phyloP scores from a whole-genome alignment of 306 rosid genomes.

The Malus fusca region DNA sequence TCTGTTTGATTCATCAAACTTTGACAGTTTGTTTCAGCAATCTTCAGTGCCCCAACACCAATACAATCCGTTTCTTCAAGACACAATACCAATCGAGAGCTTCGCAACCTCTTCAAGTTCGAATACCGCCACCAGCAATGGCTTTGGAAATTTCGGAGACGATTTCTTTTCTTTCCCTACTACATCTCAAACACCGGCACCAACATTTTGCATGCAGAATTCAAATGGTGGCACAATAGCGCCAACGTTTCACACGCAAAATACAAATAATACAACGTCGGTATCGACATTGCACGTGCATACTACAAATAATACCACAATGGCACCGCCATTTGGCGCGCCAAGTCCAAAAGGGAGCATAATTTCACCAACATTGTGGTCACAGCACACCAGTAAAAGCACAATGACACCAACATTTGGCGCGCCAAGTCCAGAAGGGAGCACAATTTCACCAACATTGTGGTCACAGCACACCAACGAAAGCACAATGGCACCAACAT shows the following conservation, averaged over 20 bases:
- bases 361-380: constrained; percentile 22
- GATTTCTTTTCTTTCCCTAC: constrained; percentile 11
- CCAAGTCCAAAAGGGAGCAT: not conserved
- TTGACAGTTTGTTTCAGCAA: constrained; percentile 17
- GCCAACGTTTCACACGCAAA: not conserved
- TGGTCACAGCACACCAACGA: not conserved
- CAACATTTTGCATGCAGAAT: not conserved
- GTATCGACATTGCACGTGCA: not conserved
- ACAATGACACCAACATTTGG: constrained; percentile 12
- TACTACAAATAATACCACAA: not conserved
- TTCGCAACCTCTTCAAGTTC: not conserved
- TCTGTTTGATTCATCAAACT: constrained; percentile 13
- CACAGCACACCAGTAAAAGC: not conserved
- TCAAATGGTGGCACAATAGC: not conserved
- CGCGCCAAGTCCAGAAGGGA: not conserved
- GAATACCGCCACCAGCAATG: not conserved
- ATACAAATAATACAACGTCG: not conserved
- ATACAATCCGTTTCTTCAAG: constrained; percentile 69
- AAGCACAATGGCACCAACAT: constrained; percentile 7
- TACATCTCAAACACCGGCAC: not conserved
- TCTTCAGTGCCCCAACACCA: constrained; percentile 19
- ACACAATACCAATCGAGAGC: not conserved
- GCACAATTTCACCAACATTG: constrained; percentile 20
- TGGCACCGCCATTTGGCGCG: constrained; percentile 3
- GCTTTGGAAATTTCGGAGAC: not conserved